Evolutionary conservation across 177 flowering plant genomes (phyloP), one percentile per base, ranked within the genome.

Genomic region (Vitis hybrid): DNA sequence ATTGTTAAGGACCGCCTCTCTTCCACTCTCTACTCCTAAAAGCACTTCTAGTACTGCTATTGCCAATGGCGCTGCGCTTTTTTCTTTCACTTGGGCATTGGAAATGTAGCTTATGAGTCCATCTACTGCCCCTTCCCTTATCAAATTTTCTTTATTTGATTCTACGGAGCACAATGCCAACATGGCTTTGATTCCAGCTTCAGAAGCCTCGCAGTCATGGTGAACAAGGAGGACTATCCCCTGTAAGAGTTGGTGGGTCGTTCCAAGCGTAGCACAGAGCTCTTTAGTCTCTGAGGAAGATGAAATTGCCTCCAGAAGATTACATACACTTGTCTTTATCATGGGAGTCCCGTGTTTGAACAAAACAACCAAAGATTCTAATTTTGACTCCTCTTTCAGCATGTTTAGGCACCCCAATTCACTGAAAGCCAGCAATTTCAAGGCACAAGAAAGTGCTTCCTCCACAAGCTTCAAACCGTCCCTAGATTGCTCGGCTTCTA

Each of bases 291-390:
- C 79, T 4, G 53, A 16, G 12, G 79, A 78, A 48, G 84, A 74
- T 56, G 86, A 67, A 29, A 83, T 75, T 69, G 74, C 78, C 29
- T 82, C 88, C 1, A 91, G 61, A 9, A 89, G 49, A 22, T 70
- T 62, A 39, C 97, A 91, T 58, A 89, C 62, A 18, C 77, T 71
- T 20, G 51, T 77, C 75, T 81, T 86, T 72, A 82, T 79, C 66
- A 15, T 31, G 10, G 18, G n/a, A 9, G 39, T 80, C 0, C 90
- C 92, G 1, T 75, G 75, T 14, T 83, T 67, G 50, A 91, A 76
- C 59, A 89, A 67, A 56, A 22, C 33, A 4, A 79, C 14, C 16
- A 89, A 80, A 2, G 76, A 62, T 26, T 58, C 73, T 10, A 83
- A 51, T 14, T 74, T 71, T 0, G 79, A 61, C 53, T 78, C 82